Evolutionary conservation across 768 basidiomycete species (phyloP).

Genomic region (Clathrus columnatus): DNA sequence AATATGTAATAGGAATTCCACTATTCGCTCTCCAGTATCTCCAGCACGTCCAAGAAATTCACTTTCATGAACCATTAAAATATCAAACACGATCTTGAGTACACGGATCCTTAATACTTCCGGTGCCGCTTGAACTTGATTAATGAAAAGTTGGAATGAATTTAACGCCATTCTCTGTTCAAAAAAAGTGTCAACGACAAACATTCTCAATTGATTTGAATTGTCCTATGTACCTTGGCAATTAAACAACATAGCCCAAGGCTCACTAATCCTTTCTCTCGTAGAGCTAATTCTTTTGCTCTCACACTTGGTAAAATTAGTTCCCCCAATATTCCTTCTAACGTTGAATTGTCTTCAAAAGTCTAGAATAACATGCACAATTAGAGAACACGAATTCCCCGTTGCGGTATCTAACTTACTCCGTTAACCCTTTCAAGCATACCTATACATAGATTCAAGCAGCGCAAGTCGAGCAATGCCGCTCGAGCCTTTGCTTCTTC

Average conservation of each 20-base stretch:
- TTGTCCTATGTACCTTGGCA: conserved; percentile 42
- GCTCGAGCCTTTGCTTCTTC: conserved; percentile 50
- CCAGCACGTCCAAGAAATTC: conserved; percentile 45
- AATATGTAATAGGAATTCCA: conserved; percentile 55
- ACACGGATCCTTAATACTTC: conserved; percentile 58
- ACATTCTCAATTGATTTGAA: conserved; percentile 6
- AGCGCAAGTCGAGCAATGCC: conserved; percentile 64
- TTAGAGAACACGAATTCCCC: neutral
- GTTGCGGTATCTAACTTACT: conserved; percentile 36
- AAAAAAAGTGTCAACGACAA: conserved; percentile 1
- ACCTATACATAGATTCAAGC: conserved; percentile 67
- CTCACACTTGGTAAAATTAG: conserved; percentile 87
- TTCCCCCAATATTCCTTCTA: conserved; percentile 64
- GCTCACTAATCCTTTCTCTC: conserved; percentile 72
- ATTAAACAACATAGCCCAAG: conserved; percentile 84
- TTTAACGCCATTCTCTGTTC: conserved; percentile 38
- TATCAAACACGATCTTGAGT: conserved; percentile 79
- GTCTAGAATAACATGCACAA: conserved; percentile 24
- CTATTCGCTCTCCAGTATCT: conserved; percentile 39
- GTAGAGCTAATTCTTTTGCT: conserved; percentile 72
- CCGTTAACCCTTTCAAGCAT: conserved; percentile 82
- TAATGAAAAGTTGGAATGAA: conserved; percentile 73
- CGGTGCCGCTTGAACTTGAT: conserved; percentile 59
- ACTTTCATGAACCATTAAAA: conserved; percentile 75
- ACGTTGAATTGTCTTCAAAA: conserved; percentile 59